A percentile compares a stretch with the other conserved stretches of the same genome.
Conservation (phyloP, 495 filamentous ascomycete species). For the Cryomyces minteri region DNA sequence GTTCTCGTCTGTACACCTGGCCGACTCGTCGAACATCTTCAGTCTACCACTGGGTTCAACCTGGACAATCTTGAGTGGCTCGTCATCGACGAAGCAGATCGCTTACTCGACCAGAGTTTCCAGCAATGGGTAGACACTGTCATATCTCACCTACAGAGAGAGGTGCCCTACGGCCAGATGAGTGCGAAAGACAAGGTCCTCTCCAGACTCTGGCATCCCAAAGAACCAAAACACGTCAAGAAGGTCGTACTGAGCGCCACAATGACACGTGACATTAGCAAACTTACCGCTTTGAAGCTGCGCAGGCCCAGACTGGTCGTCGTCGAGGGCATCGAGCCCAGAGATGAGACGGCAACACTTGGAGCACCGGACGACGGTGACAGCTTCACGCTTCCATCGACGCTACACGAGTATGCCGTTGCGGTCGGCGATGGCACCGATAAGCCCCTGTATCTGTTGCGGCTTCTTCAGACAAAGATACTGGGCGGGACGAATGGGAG, state of each 20-base stretch:
- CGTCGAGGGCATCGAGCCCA: slow-evolving; percentile 28
- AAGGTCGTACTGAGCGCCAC: slow-evolving; percentile 84
- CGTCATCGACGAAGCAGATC: slow-evolving; percentile 86
- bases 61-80: slow-evolving; percentile 63
- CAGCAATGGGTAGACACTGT: slow-evolving; percentile 77
- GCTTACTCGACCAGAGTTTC: slow-evolving; percentile 76
- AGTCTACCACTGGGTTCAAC: slow-evolving; percentile 61
- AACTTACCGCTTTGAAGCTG: slow-evolving; percentile 55
- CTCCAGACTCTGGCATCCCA: slow-evolving; percentile 13
- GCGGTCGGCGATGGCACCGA: slow-evolving; percentile 54
- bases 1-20: slow-evolving; percentile 88
- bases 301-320: slow-evolving; percentile 57
- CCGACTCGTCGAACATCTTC: slow-evolving; percentile 77
- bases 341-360: slow-evolving; percentile 1
- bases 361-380: slow-evolving; percentile 12
- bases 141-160: slow-evolving; percentile 39
- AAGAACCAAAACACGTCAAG: slow-evolving; percentile 25
- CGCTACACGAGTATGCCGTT: slow-evolving; percentile 53
- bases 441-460: slow-evolving; percentile 68
- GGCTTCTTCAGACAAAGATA: slow-evolving; percentile 25
- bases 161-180: slow-evolving; percentile 29
- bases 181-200: slow-evolving; percentile 25
- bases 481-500: too few species aligned
- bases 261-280: slow-evolving; percentile 76
- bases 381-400: slow-evolving; percentile 41